Percentiles rank a stretch among this genome's conserved stretches.
Evolutionary conservation across 2,329 filamentous ascomycete species (phyloP).

Genomic region (Diaporthe citrichinensis): DNA sequence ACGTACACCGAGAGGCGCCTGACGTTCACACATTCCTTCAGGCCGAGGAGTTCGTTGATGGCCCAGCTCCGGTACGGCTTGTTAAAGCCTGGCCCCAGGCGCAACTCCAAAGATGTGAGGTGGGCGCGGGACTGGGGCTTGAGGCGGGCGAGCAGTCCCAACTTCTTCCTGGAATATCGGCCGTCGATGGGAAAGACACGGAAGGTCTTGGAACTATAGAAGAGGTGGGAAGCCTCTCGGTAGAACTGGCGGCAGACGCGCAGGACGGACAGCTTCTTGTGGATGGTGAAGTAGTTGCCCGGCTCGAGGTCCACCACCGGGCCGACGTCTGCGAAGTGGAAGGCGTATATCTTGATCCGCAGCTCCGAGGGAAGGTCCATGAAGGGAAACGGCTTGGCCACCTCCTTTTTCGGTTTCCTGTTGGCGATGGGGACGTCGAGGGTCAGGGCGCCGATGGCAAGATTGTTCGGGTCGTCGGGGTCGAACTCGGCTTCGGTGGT

Average conservation of each 20-base stretch:
- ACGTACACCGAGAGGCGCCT: conserved; percentile 76
- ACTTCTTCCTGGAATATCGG: conserved; percentile 80
- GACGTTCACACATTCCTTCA: conserved; percentile 73
- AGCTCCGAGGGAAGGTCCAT: conserved; percentile 78
- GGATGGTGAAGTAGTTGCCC: conserved; percentile 73
- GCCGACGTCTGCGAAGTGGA: conserved; percentile 69
- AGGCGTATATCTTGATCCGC: conserved; percentile 76
- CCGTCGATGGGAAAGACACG: conserved; percentile 78
- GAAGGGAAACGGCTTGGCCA: conserved; percentile 70
- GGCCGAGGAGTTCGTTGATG: conserved; percentile 74
- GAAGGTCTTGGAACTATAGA: conserved; percentile 74
- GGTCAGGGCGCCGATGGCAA: conserved; percentile 60
- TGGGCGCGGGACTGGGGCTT: conserved; percentile 70
- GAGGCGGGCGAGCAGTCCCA: conserved; percentile 77
- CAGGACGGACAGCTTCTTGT: conserved; percentile 72
- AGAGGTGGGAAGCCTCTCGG: conserved; percentile 73
- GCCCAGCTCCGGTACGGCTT: conserved; percentile 80
- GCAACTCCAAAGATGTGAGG: conserved; percentile 76
- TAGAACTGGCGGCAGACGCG: conserved; percentile 73
- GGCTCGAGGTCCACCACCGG: conserved; percentile 76
- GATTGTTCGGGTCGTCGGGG: conserved; percentile 55
- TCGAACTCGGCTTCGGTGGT: conserved; percentile 57
- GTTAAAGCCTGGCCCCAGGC: conserved; percentile 81
- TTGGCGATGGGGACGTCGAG: conserved; percentile 52
- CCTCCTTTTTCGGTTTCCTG: conserved; percentile 46